Evolutionary conservation across 208 protist genomes (phyloP).

Genomic region (Leishmania braziliensis): DNA sequence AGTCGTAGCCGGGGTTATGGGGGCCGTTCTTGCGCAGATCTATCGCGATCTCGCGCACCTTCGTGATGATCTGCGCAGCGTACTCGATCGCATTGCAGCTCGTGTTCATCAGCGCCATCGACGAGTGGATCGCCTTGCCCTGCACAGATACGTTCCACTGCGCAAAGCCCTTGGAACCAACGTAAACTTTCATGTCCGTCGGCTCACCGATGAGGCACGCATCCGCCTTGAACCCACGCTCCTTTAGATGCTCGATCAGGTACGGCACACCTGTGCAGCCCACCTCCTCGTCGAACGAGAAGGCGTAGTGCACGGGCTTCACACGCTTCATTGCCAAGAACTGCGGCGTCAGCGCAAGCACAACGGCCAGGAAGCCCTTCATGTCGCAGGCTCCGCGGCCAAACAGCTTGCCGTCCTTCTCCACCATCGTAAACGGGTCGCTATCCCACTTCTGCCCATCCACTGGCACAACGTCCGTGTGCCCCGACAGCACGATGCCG

Average conservation of each 20-base stretch:
- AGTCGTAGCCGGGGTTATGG: slow-evolving; percentile 19
- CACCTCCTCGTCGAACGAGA: slow-evolving; percentile 61
- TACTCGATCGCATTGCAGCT: slow-evolving; percentile 59
- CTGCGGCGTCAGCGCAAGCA: slow-evolving; percentile 45
- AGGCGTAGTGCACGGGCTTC: slow-evolving; percentile 64
- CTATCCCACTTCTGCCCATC: slow-evolving; percentile 64
- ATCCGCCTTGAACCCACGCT: slow-evolving; percentile 32
- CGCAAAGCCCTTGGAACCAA: slow-evolving; percentile 36
- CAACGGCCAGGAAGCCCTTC: slow-evolving; percentile 70
- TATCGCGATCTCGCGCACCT: slow-evolving; percentile 38
- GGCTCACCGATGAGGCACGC: slow-evolving; percentile 20
- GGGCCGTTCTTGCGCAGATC: slow-evolving; percentile 36
- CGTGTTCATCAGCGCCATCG: slow-evolving; percentile 49
- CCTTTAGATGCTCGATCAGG: slow-evolving; percentile 40
- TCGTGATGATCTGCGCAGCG: slow-evolving; percentile 50
- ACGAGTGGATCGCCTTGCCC: slow-evolving; percentile 62
- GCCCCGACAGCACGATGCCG: slow-evolving; percentile 63
- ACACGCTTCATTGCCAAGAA: slow-evolving; percentile 42
- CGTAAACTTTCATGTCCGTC: slow-evolving; percentile 33
- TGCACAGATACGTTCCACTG: slow-evolving; percentile 37
- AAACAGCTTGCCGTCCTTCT: slow-evolving; percentile 61
- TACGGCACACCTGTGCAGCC: slow-evolving; percentile 44
- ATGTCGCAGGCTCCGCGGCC: slow-evolving; percentile 65
- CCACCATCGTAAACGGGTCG: slow-evolving; percentile 60
- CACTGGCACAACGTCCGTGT: slow-evolving; percentile 70